A percentile compares a stretch with the other conserved stretches of the same genome.
Conservation (phyloP, 805 yeast genomes). For the Saturnispora zaruensis region DNA sequence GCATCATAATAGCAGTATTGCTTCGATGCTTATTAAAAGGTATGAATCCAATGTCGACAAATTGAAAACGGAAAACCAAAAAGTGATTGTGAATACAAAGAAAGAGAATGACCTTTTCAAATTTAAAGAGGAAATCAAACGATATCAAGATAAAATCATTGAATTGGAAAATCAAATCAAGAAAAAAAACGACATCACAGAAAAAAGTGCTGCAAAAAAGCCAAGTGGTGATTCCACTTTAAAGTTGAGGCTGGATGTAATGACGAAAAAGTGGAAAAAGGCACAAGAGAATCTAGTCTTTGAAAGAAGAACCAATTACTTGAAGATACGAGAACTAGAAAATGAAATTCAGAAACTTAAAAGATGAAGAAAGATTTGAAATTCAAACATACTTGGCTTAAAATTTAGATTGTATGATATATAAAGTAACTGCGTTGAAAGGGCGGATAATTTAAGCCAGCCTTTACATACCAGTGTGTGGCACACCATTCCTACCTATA, state of each 20-base stretch:
- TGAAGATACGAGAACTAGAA: conserved; percentile 45
- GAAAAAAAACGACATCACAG: neutral
- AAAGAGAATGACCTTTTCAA: neutral
- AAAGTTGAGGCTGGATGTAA: conserved; percentile 46
- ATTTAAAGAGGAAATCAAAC: neutral
- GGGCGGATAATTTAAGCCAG: neutral
- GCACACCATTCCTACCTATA: neutral
- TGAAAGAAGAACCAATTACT: conserved; percentile 49
- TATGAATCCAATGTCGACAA: neutral
- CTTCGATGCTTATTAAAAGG: neutral
- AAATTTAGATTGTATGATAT: neutral
- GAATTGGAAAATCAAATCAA: conserved; percentile 3
- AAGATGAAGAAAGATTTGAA: too few species aligned
- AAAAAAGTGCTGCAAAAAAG: neutral
- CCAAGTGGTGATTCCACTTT: conserved; percentile 1
- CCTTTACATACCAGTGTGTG: too few species aligned
- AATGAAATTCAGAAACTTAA: conserved; percentile 39
- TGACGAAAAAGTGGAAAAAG: conserved; percentile 56
- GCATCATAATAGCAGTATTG: conserved; percentile 2
- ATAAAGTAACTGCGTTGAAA: neutral
- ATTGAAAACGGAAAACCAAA: neutral
- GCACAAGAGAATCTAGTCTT: conserved; percentile 63
- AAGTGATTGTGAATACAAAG: neutral
- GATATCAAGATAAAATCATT: conserved; percentile 1
- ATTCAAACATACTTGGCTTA: neutral